These are phyloP conservation scores for Monosporascus ibericus DNA, from an alignment of 2,329 filamentous ascomycete species.

Conservation along the genomic window DNA sequence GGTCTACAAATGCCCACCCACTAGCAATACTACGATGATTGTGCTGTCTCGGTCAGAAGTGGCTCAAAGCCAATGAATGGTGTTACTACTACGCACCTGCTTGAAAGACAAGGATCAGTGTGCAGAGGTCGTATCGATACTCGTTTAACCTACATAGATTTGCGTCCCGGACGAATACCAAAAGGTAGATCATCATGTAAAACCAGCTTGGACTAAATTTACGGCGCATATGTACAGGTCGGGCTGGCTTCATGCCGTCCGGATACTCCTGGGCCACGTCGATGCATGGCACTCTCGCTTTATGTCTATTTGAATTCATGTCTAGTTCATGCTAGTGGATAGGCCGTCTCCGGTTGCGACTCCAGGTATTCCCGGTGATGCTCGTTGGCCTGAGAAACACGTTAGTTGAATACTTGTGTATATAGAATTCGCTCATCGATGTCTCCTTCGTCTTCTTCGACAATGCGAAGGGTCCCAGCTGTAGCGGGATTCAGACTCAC, in stretches of 20 bases:
- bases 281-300: slow-evolving; percentile 2
- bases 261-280: slow-evolving; percentile 1
- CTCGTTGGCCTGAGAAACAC: slow-evolving; percentile 68
- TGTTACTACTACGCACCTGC: too few species aligned
- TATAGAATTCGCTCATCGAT: not conserved
- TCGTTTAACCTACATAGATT: slow-evolving; percentile 1
- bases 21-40: not conserved
- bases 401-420: slow-evolving; percentile 16
- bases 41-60: too few species aligned
- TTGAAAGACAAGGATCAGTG: too few species aligned
- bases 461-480: not conserved
- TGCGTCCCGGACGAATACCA: slow-evolving; percentile 2
- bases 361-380: slow-evolving; percentile 81
- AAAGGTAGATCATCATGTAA: not conserved
- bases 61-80: too few species aligned
- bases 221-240: not conserved
- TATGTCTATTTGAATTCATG: not conserved
- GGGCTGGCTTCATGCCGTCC: not conserved
- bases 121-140: too few species aligned
- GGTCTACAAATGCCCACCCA: not conserved
- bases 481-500: slow-evolving; percentile 50
- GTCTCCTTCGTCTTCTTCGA: not conserved
- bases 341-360: slow-evolving; percentile 72
- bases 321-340: slow-evolving; percentile 58
- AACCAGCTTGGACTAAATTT: not conserved